These are phyloP conservation scores for Colletotrichum neosansevieriae DNA, from an alignment of 2,329 filamentous ascomycete species.

Conservation along the genomic window DNA sequence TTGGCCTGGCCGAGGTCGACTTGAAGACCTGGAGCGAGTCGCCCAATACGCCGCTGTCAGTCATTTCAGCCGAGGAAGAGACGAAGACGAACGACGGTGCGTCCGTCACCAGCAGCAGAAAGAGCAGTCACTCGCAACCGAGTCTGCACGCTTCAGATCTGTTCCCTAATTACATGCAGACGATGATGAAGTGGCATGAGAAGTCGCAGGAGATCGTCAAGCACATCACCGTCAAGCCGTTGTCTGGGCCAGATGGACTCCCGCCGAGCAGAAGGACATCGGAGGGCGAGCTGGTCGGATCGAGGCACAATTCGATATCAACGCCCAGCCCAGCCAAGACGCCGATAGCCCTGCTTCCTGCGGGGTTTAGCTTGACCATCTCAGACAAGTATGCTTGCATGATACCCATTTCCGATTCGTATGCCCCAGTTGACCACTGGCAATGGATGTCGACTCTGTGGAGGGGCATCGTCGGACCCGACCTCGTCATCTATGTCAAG, in stretches of 20 bases:
- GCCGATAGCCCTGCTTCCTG: slow-evolving; percentile 81
- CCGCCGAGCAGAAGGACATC: slow-evolving; percentile 32
- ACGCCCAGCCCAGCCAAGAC: slow-evolving; percentile 48
- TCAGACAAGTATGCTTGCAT: slow-evolving; percentile 80
- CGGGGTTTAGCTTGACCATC: slow-evolving; percentile 83
- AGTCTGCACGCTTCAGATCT: slow-evolving; percentile 50
- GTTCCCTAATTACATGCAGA: slow-evolving; percentile 72
- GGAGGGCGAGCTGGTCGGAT: slow-evolving; percentile 26
- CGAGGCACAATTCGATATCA: slow-evolving; percentile 21
- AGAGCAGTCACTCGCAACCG: slow-evolving; percentile 34
- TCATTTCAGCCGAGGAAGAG: slow-evolving; percentile 37
- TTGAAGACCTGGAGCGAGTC: slow-evolving; percentile 60
- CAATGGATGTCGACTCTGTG: slow-evolving; percentile 96
- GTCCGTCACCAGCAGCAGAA: slow-evolving; percentile 36
- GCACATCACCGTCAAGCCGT: slow-evolving; percentile 55
- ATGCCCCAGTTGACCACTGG: slow-evolving; percentile 91
- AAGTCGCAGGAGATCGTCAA: slow-evolving; percentile 77
- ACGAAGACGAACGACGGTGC: slow-evolving; percentile 28
- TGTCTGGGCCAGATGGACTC: slow-evolving; percentile 19
- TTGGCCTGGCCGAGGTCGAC: slow-evolving; percentile 54
- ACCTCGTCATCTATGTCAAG: slow-evolving; percentile 79
- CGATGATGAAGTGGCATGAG: slow-evolving; percentile 80
- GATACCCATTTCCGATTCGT: slow-evolving; percentile 81
- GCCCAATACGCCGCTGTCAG: slow-evolving; percentile 35
- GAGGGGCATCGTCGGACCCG: slow-evolving; percentile 86